Conservation (phyloP, 768 basidiomycete species). For the Tylopilus cervinicoccineus region DNA sequence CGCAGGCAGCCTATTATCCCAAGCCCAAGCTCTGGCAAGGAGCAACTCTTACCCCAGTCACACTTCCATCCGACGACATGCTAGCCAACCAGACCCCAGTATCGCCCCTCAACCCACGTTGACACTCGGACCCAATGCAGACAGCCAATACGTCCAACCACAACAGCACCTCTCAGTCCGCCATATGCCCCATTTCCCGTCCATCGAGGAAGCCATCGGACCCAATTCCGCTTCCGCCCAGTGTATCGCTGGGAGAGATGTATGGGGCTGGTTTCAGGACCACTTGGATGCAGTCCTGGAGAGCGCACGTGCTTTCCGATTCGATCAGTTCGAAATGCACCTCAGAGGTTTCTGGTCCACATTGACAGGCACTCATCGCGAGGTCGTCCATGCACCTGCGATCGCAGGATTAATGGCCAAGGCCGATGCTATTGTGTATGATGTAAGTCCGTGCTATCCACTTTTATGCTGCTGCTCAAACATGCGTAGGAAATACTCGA, state of each 20-base stretch:
- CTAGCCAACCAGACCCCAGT: conserved; percentile 51
- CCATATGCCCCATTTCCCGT: conserved; percentile 76
- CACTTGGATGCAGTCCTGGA: conserved; percentile 83
- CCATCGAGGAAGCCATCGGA: conserved; percentile 81
- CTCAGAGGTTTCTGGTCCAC: conserved; percentile 82
- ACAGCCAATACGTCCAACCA: conserved; percentile 44
- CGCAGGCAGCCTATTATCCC: conserved; percentile 68
- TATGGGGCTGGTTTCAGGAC: conserved; percentile 91
- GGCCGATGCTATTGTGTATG: conserved; percentile 87
- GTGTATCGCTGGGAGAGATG: conserved; percentile 75
- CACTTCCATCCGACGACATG: conserved; percentile 72
- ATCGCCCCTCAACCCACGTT: conserved; percentile 55
- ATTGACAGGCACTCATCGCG: conserved; percentile 70
- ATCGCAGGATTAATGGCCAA: conserved; percentile 86
- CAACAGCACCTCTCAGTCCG: conserved; percentile 63
- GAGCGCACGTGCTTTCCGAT: conserved; percentile 70
- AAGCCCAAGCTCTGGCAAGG: conserved; percentile 63
- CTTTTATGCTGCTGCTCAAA: conserved; percentile 14
- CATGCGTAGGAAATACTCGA: conserved; percentile 76
- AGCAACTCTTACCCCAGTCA: conserved; percentile 60
- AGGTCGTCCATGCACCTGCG: conserved; percentile 84
- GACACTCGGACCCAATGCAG: conserved; percentile 44
- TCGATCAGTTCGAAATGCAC: conserved; percentile 89
- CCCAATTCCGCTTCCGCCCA: conserved; percentile 71
- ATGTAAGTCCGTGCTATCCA: conserved; percentile 55